Evolutionary conservation across 768 basidiomycete genomes (phyloP), one percentile per base, ranked within the genome.

Genomic region (Suillus subluteus): DNA sequence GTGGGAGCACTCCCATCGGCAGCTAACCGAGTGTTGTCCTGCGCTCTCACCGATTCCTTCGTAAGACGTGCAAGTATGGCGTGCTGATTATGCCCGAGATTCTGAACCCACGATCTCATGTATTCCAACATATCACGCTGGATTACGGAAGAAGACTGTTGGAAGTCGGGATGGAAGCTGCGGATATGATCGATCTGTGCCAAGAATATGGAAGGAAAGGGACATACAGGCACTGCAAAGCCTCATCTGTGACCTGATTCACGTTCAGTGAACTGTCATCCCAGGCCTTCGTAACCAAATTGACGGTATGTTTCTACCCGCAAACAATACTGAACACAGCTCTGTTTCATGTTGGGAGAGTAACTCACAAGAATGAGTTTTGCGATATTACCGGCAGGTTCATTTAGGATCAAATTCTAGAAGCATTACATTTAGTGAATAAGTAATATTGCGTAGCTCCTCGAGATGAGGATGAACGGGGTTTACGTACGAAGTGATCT

Each of bases 101-200:
- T 78, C 58, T 83, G 73, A 46, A 87, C 80, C 92, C 91, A 94
- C 50, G 75, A 78, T 48, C 76, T 79, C 86, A 95, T 84, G 70
- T 82, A 86, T 67, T 86, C 84, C 67, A 92, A 74, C 92, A 95
- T 94, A 70, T 91, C 87, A 63, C 85, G 82, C 75, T 95, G 93
- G 40, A 94, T 81, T 66, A 84, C 82, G 2, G 89, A 91, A 68
- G 80, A 76, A 40, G 76, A 72, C 73, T 89, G 83, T 74, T 90
- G 87, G 82, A 94, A 95, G 68, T 92, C 89, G 18, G 94, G 93
- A 75, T 95, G 93, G 83, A 95, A 94, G 30, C 92, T 92, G 59
- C 11, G 54, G 44, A 15, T 54, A 50, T 16, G 58, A 38, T 40
- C 40, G 61, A 23, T 6, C 5, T 21, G 11, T n/a, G 59, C 12